Percentiles rank a stretch among this genome's conserved stretches.
phyloP scores from a whole-genome alignment of 495 filamentous ascomycete genomes.

The Monascus purpureus region DNA sequence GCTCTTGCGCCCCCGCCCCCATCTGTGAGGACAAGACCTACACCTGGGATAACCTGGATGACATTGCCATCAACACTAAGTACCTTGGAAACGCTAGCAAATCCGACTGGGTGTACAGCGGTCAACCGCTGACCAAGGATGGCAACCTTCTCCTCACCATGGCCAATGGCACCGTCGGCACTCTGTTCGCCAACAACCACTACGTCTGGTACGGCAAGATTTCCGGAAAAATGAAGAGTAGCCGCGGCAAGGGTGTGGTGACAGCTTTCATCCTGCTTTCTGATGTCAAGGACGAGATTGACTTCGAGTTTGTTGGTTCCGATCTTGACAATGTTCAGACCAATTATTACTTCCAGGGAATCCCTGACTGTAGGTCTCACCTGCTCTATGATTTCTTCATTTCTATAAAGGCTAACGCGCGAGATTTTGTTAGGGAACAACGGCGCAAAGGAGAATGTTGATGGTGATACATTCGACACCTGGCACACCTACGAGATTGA shows the following conservation, averaged over 20 bases:
- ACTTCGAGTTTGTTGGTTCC: constrained; percentile 84
- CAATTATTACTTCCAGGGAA: constrained; percentile 95
- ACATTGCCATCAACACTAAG: constrained; percentile 50
- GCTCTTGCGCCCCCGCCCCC: constrained; percentile 78
- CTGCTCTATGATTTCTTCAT: no score
- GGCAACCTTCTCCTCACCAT: constrained; percentile 68
- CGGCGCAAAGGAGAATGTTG: constrained; percentile 50
- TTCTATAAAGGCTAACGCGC: no score
- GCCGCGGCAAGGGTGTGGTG: constrained; percentile 74
- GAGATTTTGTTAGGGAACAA: constrained; percentile 75
- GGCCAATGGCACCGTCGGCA: constrained; percentile 65
- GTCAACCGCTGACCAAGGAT: constrained; percentile 48
- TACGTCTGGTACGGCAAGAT: constrained; percentile 98
- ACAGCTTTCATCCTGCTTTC: constrained; percentile 90
- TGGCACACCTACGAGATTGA: constrained; percentile 87
- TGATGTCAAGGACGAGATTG: constrained; percentile 95
- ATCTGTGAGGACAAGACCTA: constrained; percentile 63
- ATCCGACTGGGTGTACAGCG: constrained; percentile 80
- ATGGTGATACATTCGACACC: constrained; percentile 56
- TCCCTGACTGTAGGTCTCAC: constrained; percentile 65
- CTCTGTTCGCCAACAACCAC: constrained; percentile 72
- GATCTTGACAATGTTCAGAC: constrained; percentile 69
- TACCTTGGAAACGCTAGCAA: constrained; percentile 73
- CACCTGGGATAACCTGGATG: constrained; percentile 50
- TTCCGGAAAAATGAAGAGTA: constrained; percentile 73